phyloP scores from a whole-genome alignment of 2,329 filamentous ascomycete genomes.

The Alternaria longipes region DNA sequence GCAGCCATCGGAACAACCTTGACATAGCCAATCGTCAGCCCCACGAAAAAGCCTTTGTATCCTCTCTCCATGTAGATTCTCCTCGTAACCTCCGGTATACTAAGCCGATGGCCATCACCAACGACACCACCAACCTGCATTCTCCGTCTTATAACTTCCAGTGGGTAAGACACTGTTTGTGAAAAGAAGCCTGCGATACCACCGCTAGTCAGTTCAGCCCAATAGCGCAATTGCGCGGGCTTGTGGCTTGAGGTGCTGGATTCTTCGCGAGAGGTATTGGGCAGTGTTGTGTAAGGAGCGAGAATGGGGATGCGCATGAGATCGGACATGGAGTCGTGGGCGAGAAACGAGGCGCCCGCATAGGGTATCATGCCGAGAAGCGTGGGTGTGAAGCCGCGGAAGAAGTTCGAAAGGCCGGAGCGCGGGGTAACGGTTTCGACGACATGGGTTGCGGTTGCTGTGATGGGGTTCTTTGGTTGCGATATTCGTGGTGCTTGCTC shows the following conservation, averaged over 20 bases:
- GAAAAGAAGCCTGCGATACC: conserved; percentile 88
- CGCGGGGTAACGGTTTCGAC: conserved; percentile 66
- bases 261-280: conserved; percentile 60
- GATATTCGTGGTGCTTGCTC: conserved; percentile 64
- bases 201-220: conserved; percentile 86
- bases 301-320: conserved; percentile 75
- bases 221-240: conserved; percentile 77
- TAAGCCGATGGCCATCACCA: conserved; percentile 82
- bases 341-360: conserved; percentile 93
- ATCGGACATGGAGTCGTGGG: conserved; percentile 90
- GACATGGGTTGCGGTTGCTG: conserved; percentile 52
- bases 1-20: conserved; percentile 93
- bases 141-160: conserved; percentile 88
- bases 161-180: conserved; percentile 90
- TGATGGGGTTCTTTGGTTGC: conserved; percentile 46
- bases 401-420: conserved; percentile 86
- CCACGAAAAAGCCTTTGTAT: conserved; percentile 85
- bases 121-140: conserved; percentile 98
- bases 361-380: conserved; percentile 96
- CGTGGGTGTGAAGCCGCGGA: conserved; percentile 90
- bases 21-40: conserved; percentile 91
- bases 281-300: conserved; percentile 77
- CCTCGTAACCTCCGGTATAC: conserved; percentile 79
- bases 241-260: conserved; percentile 59
- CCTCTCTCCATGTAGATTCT: conserved; percentile 81